A percentile compares a stretch with the other conserved stretches of the same genome.
Conservation (phyloP, 805 yeast genomes). For the Spathaspora gorwiae region DNA sequence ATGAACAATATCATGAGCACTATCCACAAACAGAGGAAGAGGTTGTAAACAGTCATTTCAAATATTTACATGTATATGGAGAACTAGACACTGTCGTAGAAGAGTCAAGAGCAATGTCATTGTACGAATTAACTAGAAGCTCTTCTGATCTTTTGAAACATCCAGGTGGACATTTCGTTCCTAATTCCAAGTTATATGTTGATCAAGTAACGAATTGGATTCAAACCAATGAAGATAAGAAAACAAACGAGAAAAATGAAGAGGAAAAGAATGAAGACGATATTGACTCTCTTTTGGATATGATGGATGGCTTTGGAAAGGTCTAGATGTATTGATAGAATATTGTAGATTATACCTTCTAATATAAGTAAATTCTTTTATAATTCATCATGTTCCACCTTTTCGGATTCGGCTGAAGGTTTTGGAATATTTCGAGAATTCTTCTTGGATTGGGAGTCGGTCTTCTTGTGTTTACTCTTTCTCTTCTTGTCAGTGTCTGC, state of each 20-base stretch:
- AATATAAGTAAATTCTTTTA: neutral
- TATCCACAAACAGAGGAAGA: conserved; percentile 22
- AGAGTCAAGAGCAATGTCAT: conserved; percentile 58
- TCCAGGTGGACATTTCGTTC: conserved; percentile 97
- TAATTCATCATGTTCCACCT: conserved; percentile 8
- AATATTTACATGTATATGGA: conserved; percentile 72
- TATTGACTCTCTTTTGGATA: conserved; percentile 29
- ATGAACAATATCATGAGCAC: conserved; percentile 19
- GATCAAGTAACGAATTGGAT: conserved; percentile 42
- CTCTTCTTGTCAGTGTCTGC: neutral
- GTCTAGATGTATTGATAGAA: conserved; percentile 5
- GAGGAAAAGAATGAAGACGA: conserved; percentile 20
- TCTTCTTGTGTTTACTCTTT: neutral
- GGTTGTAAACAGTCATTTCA: conserved; percentile 20
- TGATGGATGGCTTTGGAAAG: conserved; percentile 31
- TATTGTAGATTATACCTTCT: neutral
- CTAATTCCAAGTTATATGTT: conserved; percentile 61
- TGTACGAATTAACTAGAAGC: conserved; percentile 41
- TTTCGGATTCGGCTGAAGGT: neutral
- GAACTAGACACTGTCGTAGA: conserved; percentile 84
- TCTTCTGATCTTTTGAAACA: conserved; percentile 64
- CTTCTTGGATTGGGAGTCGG: neutral
- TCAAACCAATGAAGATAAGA: conserved; percentile 12
- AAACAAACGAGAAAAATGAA: conserved; percentile 9
- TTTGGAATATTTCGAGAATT: neutral